Percentiles rank a stretch among this genome's conserved stretches.
Conservation (phyloP, 208 protist species). For the Crithidia sp. region DNA sequence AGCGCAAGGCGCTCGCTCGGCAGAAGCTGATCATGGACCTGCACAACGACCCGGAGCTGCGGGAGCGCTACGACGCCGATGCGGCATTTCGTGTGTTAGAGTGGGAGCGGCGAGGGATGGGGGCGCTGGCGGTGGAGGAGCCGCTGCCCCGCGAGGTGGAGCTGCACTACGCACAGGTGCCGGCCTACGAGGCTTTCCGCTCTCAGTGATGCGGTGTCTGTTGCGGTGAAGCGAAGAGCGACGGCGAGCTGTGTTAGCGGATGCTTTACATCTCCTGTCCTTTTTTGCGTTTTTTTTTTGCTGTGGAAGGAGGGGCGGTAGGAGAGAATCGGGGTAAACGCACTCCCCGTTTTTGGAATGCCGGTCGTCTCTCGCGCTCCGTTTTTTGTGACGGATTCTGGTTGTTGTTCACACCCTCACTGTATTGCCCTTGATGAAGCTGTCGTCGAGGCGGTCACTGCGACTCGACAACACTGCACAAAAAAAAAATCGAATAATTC, state of each 20-base stretch:
- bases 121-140: slow-evolving; percentile 54
- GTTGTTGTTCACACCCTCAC: too few species aligned
- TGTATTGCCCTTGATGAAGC: neutral
- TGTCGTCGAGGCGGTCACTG: neutral
- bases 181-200: slow-evolving; percentile 82
- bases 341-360: too few species aligned
- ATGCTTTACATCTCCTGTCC: too few species aligned
- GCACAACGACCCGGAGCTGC: slow-evolving; percentile 63
- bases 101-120: slow-evolving; percentile 68
- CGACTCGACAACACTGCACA: neutral
- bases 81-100: slow-evolving; percentile 54
- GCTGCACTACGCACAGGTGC: slow-evolving; percentile 81
- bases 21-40: slow-evolving; percentile 87
- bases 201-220: slow-evolving; percentile 25
- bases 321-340: neutral
- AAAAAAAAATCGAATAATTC: neutral
- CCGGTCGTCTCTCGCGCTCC: too few species aligned
- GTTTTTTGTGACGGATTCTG: too few species aligned
- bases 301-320: neutral
- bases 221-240: neutral
- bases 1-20: slow-evolving; percentile 78
- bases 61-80: slow-evolving; percentile 57
- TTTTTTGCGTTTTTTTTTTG: neutral
- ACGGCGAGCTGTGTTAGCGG: too few species aligned
- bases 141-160: slow-evolving; percentile 36